Evolutionary conservation across 768 basidiomycete species (phyloP).

Genomic region (Lanmaoa pseudosensibilis): DNA sequence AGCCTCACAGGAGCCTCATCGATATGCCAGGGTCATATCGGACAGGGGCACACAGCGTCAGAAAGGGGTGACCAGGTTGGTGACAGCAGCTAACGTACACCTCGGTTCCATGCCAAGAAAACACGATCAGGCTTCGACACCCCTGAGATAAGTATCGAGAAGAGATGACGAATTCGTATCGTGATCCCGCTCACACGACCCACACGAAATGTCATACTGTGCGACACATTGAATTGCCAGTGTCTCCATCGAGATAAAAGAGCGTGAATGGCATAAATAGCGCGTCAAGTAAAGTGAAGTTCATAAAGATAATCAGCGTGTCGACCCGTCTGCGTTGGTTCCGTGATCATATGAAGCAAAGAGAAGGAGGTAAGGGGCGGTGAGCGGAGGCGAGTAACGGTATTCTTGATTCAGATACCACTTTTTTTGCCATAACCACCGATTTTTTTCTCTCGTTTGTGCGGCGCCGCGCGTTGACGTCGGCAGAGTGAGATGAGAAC

Average conservation of each 20-base stretch:
- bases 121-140: constrained; percentile 5
- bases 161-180: background rate
- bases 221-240: background rate
- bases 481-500: background rate
- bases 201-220: background rate
- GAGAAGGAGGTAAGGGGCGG: background rate
- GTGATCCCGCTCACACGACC: constrained; percentile 9
- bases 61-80: background rate
- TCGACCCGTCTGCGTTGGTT: background rate
- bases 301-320: constrained; percentile 29
- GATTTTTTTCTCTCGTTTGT: background rate
- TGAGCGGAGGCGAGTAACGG: constrained; percentile 1
- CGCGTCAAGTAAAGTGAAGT: constrained; percentile 8
- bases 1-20: too few relatives aligned
- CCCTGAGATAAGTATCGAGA: background rate
- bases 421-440: background rate
- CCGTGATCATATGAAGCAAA: constrained; percentile 10
- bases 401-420: background rate
- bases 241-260: background rate
- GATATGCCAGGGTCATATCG: background rate
- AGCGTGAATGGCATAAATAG: constrained; percentile 28
- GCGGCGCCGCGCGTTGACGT: background rate
- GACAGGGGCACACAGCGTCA: background rate
- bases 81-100: background rate
- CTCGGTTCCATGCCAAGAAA: background rate